Base-by-base conservation (phyloP, 2,329 filamentous ascomycete species). In the Lasiodiplodia citricola region DNA sequence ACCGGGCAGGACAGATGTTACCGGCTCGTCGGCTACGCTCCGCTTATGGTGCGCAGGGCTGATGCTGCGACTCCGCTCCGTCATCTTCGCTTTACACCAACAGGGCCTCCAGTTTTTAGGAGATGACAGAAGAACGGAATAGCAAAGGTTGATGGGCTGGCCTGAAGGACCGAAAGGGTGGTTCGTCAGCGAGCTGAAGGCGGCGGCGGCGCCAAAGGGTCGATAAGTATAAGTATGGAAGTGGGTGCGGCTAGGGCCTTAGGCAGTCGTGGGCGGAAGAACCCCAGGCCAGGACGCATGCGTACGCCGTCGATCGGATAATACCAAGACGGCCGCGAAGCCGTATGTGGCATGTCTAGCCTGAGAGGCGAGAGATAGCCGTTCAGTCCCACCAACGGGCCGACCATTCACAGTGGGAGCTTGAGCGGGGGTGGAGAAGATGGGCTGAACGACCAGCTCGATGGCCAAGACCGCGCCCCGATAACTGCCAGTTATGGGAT, bases 1-100 rank as follows among this genome's bases (percentile, higher is more conserved):
- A 68, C 67, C 67, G 10, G 80, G 78, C 2, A 88, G 77, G 11
- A 87, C 79, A 0, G 85, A 86, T 0, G 86, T 87, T 31, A 87
- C 86, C 8, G 82, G 84, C 72, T 85, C 83, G 50, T 85, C 79
- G 10, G 79, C 80, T 28, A 86, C 81, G 56, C 78, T 82, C 69
- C 60, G 35, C 50, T 68, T 73, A 74, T 57, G 67, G 13, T 68
- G 58, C 44, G 44, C 58, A 13, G 72, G 70, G 21, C 63, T 55
- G 41, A 72, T 63, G 67, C 70, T 74, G 31, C 66, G 62, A 38
- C 69, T 72, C 57, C 70, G 70, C 41, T 69, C 68, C 44, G 70
- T 69, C 67, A 68, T 72, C 72, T 51, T 73, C 56, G 70, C 18
- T 57, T 4, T 57, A 31, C 10, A 21, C 37, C 60, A n/a, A n/a